Evolutionary conservation across 2,329 filamentous ascomycete genomes (phyloP).

Genomic region (Rachicladosporium sp.): DNA sequence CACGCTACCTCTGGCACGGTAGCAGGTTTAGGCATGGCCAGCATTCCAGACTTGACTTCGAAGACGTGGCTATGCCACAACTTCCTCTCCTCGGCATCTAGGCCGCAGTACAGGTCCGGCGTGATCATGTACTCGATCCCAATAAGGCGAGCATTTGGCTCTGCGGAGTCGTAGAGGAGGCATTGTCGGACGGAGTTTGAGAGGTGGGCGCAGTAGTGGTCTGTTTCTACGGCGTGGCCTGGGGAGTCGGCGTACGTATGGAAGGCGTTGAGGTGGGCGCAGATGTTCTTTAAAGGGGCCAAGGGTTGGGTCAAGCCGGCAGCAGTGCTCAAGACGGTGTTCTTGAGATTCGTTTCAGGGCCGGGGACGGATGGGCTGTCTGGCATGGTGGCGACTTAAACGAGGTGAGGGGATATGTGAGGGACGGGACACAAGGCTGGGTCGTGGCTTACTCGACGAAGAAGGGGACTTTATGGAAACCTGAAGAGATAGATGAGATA

Average conservation of each 20-base stretch:
- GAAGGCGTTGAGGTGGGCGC: constrained; percentile 77
- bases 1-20: constrained; percentile 48
- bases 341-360: constrained; percentile 28
- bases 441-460: too few relatives aligned
- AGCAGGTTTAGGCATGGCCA: constrained; percentile 57
- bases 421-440: too few relatives aligned
- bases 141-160: constrained; percentile 58
- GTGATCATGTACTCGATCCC: constrained; percentile 85
- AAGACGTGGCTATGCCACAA: constrained; percentile 71
- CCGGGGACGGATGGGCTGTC: not conserved
- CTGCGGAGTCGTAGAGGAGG: constrained; percentile 65
- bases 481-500: too few relatives aligned
- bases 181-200: constrained; percentile 73
- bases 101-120: constrained; percentile 51
- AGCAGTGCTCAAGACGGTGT: constrained; percentile 49
- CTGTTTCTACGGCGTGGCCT: constrained; percentile 56
- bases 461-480: too few relatives aligned
- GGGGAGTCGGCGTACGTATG: constrained; percentile 30
- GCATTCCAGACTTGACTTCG: constrained; percentile 67
- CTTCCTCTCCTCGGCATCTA: constrained; percentile 54
- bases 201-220: constrained; percentile 75
- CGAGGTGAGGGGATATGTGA: too few relatives aligned
- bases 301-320: constrained; percentile 54
- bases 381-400: not conserved
- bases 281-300: constrained; percentile 57